Evolutionary conservation across 768 basidiomycete species (phyloP), one percentile per base, ranked within the genome.

Genomic region (Thelephora aurantiotincta): DNA sequence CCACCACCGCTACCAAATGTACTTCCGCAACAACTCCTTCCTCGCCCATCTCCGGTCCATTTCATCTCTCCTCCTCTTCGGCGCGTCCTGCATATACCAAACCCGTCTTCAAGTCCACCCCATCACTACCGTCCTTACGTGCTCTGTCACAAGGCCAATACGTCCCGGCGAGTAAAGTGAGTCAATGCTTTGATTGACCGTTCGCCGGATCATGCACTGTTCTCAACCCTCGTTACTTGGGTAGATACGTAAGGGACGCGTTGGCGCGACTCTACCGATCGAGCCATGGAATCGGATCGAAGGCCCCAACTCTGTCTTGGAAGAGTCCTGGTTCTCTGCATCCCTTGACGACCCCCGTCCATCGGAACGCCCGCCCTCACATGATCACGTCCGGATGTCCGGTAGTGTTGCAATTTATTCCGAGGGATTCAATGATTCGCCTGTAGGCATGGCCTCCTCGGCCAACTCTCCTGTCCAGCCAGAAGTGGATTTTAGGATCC

Each of bases 101-200:
- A 14, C 70, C 68, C 9, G 70, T 69, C 1, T 68, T 72, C 35
- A 44, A 54, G 0, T 44, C 64, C 1, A 64, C 65, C 26, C 70
- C 71, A 2, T 72, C 70, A 1, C 52, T 72, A 19, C 70, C 70
- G 0, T 68, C 71, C 0, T 52, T 72, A 34, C 56, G 63, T 47
- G 58, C 64, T 2, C 63, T 72, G 20, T 58, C 69, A 9, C 61
- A 61, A 36, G 58, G 62, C 50, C 60, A 66, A 45, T 52, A 66
- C 12, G 51, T 61, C 33, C 50, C 63, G 7, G 65, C 68, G 12
- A 63, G 56, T 52, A 67, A 68, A 63, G 70, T 71, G 49, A 43
- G 48, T 48, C 16, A 14, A 44, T 46, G 23, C 18, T 43, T 42
- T 48, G 43, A 44, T 23, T 26, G 22, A 48, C 19, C 36, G 14